Evolutionary conservation across 768 basidiomycete genomes (phyloP), one percentile per base, ranked within the genome.

Genomic region (Serendipita sp.): DNA sequence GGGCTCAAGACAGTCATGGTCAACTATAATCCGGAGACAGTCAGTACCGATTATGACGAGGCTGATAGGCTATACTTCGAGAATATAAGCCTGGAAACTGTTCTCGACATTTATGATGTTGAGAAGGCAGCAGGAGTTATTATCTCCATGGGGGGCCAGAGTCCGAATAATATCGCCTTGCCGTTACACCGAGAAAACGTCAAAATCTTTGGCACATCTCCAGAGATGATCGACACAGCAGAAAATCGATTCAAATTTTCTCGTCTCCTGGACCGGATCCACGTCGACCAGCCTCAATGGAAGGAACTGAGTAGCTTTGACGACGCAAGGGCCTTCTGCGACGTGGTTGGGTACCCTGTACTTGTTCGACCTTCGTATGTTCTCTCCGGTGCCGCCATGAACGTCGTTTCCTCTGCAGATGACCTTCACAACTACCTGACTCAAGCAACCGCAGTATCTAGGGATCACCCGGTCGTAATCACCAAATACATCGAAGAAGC

Each of bases 211-310:
- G 96, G 96, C 62, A 99, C 96, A 18, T 93, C 95, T 73, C 96
- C 96, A 23, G 81, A 84, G 63, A 88, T 85, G 74, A 99, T 99
- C 69, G 96, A 99, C 76, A 91, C 82, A 45, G 96, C 96, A 23
- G 96, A 99, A 75, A 95, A 99, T 75, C 88, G 96, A 66, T 93
- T 98, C 81, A 99, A 99, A 75, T 99, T 99, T 81, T 99, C 95
- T 2, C 88, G 89, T 54, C 86, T 98, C 65, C 85, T 99, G 60
- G 96, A 99, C 73, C 85, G 83, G 69, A 86, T 95, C 69, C 91
- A 90, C 60, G 90, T 99, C 56, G 96, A 98, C 73, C 96, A 99
- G 73, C 96, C 96, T 2, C 88, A 89, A 68, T 98, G 96, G 96
- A 97, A 93, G 79, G 95, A 98, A 74, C 80, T 98, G 51, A 90